phyloP scores from a whole-genome alignment of 2,329 filamentous ascomycete genomes.

The Huntiella decipiens region DNA sequence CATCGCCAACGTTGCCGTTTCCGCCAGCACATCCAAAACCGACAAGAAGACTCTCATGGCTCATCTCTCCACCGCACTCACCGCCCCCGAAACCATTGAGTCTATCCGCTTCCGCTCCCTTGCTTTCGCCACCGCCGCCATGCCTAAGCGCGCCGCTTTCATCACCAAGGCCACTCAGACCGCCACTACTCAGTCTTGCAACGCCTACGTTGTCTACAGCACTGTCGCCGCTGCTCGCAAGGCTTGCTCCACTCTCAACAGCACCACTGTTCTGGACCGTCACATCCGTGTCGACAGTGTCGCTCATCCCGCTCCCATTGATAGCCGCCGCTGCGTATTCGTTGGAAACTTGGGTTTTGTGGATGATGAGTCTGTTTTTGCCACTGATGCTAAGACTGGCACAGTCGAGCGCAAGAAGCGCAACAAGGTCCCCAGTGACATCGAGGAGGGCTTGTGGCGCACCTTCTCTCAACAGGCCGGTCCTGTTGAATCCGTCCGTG shows the following conservation, averaged over 20 bases:
- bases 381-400: slow-evolving; percentile 39
- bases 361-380: slow-evolving; percentile 63
- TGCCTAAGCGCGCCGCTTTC: slow-evolving; percentile 88
- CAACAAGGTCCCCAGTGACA: slow-evolving; percentile 57
- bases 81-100: slow-evolving; percentile 54
- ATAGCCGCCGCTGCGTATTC: slow-evolving; percentile 82
- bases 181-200: slow-evolving; percentile 77
- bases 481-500: slow-evolving; percentile 79
- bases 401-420: slow-evolving; percentile 53
- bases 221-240: slow-evolving; percentile 55
- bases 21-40: slow-evolving; percentile 64
- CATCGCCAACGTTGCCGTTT: slow-evolving; percentile 70
- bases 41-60: slow-evolving; percentile 59
- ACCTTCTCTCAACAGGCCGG: slow-evolving; percentile 56
- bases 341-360: slow-evolving; percentile 94
- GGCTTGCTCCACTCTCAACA: slow-evolving; percentile 63
- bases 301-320: slow-evolving; percentile 64
- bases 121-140: slow-evolving; percentile 54
- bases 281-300: slow-evolving; percentile 84
- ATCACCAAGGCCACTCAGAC: slow-evolving; percentile 83
- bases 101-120: slow-evolving; percentile 89
- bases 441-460: slow-evolving; percentile 84
- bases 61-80: slow-evolving; percentile 50
- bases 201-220: slow-evolving; percentile 84
- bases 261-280: slow-evolving; percentile 62